Percentiles rank a stretch among this genome's conserved stretches.
Conservation (phyloP, 116 monocot species). For the Zostera marina region DNA sequence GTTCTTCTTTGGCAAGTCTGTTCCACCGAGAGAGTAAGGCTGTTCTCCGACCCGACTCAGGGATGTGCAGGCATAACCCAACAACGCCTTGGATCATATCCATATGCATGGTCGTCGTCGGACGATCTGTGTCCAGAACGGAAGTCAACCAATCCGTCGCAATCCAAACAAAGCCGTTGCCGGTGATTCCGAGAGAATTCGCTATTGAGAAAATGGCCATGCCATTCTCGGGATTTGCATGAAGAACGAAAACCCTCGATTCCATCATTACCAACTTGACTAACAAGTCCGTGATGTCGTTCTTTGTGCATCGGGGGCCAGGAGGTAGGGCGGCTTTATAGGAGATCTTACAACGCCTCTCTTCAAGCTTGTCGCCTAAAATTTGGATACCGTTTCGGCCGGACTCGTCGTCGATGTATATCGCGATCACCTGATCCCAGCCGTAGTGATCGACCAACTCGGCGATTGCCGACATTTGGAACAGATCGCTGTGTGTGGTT, state of each 20-base stretch:
- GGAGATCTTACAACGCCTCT: constrained; percentile 43
- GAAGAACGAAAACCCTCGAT: constrained; percentile 42
- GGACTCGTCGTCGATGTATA: constrained; percentile 55
- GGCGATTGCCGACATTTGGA: constrained; percentile 60
- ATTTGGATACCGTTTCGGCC: constrained; percentile 55
- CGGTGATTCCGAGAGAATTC: constrained; percentile 30
- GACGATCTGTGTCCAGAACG: constrained; percentile 17
- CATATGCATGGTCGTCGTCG: constrained; percentile 4
- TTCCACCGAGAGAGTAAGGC: constrained; percentile 32
- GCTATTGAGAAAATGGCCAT: constrained; percentile 29
- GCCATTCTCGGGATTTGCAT: constrained; percentile 25
- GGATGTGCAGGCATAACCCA: constrained; percentile 27
- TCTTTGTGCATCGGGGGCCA: constrained; percentile 12
- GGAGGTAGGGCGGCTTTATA: constrained; percentile 37
- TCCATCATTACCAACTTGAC: constrained; percentile 38
- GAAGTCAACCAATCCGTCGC: constrained; percentile 47
- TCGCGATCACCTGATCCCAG: constrained; percentile 44
- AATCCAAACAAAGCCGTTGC: constrained; percentile 56
- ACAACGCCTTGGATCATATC: constrained; percentile 21
- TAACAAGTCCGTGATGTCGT: constrained; percentile 29
- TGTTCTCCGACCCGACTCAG: constrained; percentile 19
- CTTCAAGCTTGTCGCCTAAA: constrained; percentile 33
- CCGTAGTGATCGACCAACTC: constrained; percentile 41
- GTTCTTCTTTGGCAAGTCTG: constrained; percentile 8
- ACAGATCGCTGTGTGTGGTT: constrained; percentile 43